These are phyloP conservation scores for Lipomyces anomalus DNA, from an alignment of 805 yeast genomes.

Conservation along the genomic window DNA sequence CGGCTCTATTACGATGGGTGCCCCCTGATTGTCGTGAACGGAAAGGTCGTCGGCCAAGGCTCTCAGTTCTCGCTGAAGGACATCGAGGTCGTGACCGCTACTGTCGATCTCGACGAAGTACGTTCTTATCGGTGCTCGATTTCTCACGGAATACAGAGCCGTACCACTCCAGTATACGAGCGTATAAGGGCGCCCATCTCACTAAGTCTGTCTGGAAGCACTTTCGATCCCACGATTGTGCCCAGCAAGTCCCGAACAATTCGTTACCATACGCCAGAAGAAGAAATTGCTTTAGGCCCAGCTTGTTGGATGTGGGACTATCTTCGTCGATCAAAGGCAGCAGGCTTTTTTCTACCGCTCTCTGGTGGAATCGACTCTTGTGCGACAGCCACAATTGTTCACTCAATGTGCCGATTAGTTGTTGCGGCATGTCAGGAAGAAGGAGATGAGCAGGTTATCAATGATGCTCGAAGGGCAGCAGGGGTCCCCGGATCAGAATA, in stretches of 20 bases:
- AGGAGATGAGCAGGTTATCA: constrained; percentile 62
- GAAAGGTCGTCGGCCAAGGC: constrained; percentile 87
- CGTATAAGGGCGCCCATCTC: constrained; percentile 52
- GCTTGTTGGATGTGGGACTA: constrained; percentile 99
- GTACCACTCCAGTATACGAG: constrained; percentile 38
- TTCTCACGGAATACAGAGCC: constrained; percentile 71
- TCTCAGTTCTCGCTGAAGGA: constrained; percentile 83
- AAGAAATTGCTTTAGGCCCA: constrained; percentile 96
- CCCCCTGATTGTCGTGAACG: constrained; percentile 89
- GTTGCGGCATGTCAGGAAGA: constrained; percentile 56
- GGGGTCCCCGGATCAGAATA: constrained; percentile 48
- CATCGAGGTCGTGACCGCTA: constrained; percentile 93
- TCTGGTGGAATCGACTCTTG: constrained; percentile 98
- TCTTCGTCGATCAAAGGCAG: constrained; percentile 79
- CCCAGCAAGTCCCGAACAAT: constrained; percentile 53
- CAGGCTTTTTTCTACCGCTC: constrained; percentile 87
- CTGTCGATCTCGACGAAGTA: constrained; percentile 88
- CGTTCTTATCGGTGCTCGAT: constrained; percentile 70
- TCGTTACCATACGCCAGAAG: constrained; percentile 76
- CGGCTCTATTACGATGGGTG: constrained; percentile 95
- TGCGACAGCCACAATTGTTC: constrained; percentile 92
- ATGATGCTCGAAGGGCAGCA: constrained; percentile 66
- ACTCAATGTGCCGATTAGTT: constrained; percentile 88
- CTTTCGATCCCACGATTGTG: constrained; percentile 54
- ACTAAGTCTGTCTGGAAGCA: constrained; percentile 52